Base-by-base conservation (phyloP, 2,329 filamentous ascomycete species). In the Diplodia mutila region DNA sequence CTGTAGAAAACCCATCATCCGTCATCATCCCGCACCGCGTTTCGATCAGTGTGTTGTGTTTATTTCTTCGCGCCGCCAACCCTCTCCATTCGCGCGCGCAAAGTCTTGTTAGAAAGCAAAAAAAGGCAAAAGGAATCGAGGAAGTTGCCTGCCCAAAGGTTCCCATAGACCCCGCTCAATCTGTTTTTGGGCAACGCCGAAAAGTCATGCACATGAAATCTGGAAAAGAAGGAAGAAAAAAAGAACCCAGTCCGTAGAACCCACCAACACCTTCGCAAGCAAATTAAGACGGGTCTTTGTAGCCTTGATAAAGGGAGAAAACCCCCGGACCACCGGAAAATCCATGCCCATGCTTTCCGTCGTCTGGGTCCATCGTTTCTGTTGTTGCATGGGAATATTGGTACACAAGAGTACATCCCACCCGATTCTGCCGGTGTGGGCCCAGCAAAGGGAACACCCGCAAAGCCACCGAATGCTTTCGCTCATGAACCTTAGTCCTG, bases 121-220 rank as follows among this genome's bases (percentile, higher is more conserved):
- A 32, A 32, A 29, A 21, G 18, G 16, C 49, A 61, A 34, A 34
- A 51, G n/a, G n/a, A n/a, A n/a, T n/a, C n/a, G n/a, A 37, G 18
- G 25, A 48, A 51, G n/a, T 46, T 32, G 42, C 59, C 59, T 51
- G 59, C 59, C 59, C 59, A 51, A 51, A 32, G 27, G 3, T 25
- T 37, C 12, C 23, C 23, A 29, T 37, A 25, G 12, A 27, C 18
- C 59, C 59, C 59, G n/a, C 49, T 53, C 61, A 65, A 65, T 65
- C 61, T 65, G 61, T 53, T 53, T 65, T 65, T 64, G 61, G 61
- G 61, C 61, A 46, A 65, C 61, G 61, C 61, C 61, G 23, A 21
- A 32, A 63, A 37, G 2, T 54, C 61, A 65, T 65, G 61, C 61
- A 65, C 61, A 51, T 65, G n/a, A 34, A 63, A n/a, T n/a, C n/a